phyloP scores from a whole-genome alignment of 768 basidiomycete genomes.

The Candolleomyces eurysporus region DNA sequence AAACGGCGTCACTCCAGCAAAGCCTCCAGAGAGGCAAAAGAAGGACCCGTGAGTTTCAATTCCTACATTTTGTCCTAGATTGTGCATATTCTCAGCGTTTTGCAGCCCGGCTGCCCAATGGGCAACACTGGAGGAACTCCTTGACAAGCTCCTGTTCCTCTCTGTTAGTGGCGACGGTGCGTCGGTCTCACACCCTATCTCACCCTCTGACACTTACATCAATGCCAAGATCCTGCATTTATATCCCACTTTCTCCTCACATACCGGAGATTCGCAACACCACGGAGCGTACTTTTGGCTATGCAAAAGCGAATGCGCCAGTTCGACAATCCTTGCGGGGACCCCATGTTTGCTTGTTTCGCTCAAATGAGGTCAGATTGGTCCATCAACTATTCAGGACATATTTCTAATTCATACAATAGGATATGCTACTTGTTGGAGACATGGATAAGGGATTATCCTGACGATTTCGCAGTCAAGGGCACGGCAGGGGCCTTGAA shows the following conservation, averaged over 20 bases:
- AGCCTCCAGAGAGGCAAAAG: conserved; percentile 30
- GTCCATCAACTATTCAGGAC: conserved; percentile 1
- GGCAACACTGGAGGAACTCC: conserved; percentile 73
- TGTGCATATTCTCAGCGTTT: conserved; percentile 3
- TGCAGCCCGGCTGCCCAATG: conserved; percentile 59
- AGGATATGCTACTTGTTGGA: conserved; percentile 82
- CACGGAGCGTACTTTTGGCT: conserved; percentile 74
- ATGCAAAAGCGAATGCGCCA: conserved; percentile 87
- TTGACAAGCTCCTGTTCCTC: conserved; percentile 81
- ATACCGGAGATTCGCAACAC: conserved; percentile 79
- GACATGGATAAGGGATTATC: conserved; percentile 74
- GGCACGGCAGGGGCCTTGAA: conserved; percentile 70
- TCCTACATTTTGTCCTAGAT: too few relatives aligned
- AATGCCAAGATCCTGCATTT: conserved; percentile 62
- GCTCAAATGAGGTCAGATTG: conserved; percentile 76
- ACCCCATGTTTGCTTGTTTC: conserved; percentile 85
- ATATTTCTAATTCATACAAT: conserved; percentile 4
- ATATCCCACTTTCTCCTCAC: conserved; percentile 80
- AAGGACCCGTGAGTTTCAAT: conserved; percentile 50
- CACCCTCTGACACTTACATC: conserved; percentile 6
- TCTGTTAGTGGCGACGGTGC: conserved; percentile 83
- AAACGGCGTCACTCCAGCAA: background rate
- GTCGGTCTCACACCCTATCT: conserved; percentile 9
- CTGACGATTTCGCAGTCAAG: conserved; percentile 76
- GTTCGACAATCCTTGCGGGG: conserved; percentile 66